Base-by-base conservation (phyloP, 441 rosid species). In the Eruca vesicaria region DNA sequence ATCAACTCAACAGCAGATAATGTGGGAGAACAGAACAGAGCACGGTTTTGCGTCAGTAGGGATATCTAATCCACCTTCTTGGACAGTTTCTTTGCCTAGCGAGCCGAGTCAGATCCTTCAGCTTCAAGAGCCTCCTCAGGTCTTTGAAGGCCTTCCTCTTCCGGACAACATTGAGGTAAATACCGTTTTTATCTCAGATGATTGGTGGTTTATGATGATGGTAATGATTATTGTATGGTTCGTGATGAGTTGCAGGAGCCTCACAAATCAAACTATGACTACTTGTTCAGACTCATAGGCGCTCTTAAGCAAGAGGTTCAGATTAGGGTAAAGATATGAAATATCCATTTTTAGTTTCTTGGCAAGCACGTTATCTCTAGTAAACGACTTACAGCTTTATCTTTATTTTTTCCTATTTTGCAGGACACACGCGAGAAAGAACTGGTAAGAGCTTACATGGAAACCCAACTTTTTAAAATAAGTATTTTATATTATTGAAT, bases 351-450 rank as follows among this genome's bases (percentile, higher is more conserved):
- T 14, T 12, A 23, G 23, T 73, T 33, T 63, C 71, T 64, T 58
- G 4, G 32, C 0, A 1, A 3, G 0, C 31, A 55, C 20, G 41
- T 20, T 64, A 67, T 48, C 36, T 53, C 35, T 59, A 16, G 18
- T 76, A 3, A 36, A 33, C 29, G 21, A 32, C 78, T 63, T 6
- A 66, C 45, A 1, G 5, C 3, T 65, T 53, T 74, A 9, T 45
- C 26, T 43, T 11, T 1, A 0, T 18, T 52, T 55, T 56, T 48
- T 0, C 0, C 4, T 6, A 0, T 19, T 52, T 12, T 15, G 33
- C 80, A 80, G 83, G 86, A 83, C 77, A 74, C 76, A 15, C 80
- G 80, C 20, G 80, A 80, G 78, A 70, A 63, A 68, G 79, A 75
- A 56, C 45, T 80, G 83, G 83, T 80, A 80, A 76, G 80, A n/a